Evolutionary conservation across 2,329 filamentous ascomycete genomes (phyloP).

Genomic region (Xylaria polymorpha): DNA sequence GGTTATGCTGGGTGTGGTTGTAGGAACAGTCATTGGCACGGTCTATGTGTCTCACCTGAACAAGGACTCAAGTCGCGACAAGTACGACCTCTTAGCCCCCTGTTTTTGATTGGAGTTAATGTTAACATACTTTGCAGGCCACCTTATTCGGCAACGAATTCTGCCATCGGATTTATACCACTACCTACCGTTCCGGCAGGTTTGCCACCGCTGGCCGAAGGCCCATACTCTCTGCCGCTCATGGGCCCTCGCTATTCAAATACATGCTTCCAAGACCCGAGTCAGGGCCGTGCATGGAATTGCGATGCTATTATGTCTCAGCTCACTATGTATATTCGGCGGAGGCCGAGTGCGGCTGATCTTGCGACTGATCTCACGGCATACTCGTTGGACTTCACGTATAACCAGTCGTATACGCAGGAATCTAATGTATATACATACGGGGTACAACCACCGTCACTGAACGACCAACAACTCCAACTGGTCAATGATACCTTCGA

Average conservation of each 20-base stretch:
- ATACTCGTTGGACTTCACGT: conserved; percentile 57
- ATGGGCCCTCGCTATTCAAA: conserved; percentile 61
- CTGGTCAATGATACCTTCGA: conserved; percentile 66
- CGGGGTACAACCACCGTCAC: conserved; percentile 64
- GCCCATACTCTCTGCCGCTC: conserved; percentile 67
- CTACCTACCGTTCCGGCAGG: conserved; percentile 62
- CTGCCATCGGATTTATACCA: conserved; percentile 62
- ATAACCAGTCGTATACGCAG: conserved; percentile 53
- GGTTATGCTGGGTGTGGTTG: conserved; percentile 64
- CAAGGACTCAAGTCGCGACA: conserved; percentile 34
- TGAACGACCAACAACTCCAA: conserved; percentile 55
- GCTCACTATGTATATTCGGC: conserved; percentile 57
- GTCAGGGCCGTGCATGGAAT: conserved; percentile 70
- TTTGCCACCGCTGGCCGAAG: conserved; percentile 65
- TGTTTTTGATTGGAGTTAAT: conserved; percentile 6
- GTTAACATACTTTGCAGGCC: conserved; percentile 40
- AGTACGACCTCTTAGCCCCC: conserved; percentile 23
- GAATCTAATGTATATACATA: conserved; percentile 58
- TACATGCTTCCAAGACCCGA: conserved; percentile 67
- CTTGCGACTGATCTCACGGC: conserved; percentile 48
- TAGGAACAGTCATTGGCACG: conserved; percentile 68
- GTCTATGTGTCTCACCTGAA: conserved; percentile 53
- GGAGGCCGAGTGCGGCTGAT: conserved; percentile 43
- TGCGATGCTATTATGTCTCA: conserved; percentile 65
- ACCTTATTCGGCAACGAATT: conserved; percentile 39